Percentiles rank a stretch among this genome's conserved stretches.
These are phyloP conservation scores for Centaurea solstitialis DNA, from an alignment of 129 eudicot genomes.

Conservation along the genomic window DNA sequence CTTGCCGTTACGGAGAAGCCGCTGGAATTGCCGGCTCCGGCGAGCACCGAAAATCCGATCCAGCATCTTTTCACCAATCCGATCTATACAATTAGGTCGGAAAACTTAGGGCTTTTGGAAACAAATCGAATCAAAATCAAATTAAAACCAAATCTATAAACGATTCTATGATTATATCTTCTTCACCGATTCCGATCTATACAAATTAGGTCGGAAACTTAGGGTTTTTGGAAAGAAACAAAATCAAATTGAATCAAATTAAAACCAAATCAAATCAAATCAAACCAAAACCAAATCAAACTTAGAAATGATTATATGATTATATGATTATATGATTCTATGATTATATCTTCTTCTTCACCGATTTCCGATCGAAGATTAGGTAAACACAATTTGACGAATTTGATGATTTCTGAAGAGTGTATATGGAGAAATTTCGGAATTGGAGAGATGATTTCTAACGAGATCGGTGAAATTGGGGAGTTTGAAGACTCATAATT, in stretches of 20 bases:
- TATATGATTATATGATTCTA: neutral
- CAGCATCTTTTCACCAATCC: slow-evolving; percentile 35
- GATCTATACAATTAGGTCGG: slow-evolving; percentile 16
- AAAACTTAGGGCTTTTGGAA: slow-evolving; percentile 5
- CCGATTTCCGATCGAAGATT: neutral
- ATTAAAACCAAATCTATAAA: too few species aligned
- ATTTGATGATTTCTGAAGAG: neutral
- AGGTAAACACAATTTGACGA: slow-evolving; percentile 2
- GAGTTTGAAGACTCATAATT: neutral
- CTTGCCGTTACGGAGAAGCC: slow-evolving; percentile 59
- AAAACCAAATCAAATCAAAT: neutral
- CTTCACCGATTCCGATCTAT: slow-evolving; percentile 4
- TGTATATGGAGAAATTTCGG: neutral
- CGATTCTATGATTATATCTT: neutral
- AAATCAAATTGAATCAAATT: neutral
- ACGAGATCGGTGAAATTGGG: neutral
- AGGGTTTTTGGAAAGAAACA: slow-evolving; percentile 6
- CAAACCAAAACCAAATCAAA: neutral
- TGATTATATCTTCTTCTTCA: neutral
- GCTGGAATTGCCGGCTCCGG: slow-evolving; percentile 56
- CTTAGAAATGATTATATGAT: neutral
- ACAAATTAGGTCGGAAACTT: neutral
- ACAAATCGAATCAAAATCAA: neutral
- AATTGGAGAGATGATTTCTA: neutral
- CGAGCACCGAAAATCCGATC: slow-evolving; percentile 57